A percentile compares a stretch with the other conserved stretches of the same genome.
These are phyloP conservation scores for Chlorella sorokiniana DNA, from an alignment of 139 green algal species.

Conservation along the genomic window DNA sequence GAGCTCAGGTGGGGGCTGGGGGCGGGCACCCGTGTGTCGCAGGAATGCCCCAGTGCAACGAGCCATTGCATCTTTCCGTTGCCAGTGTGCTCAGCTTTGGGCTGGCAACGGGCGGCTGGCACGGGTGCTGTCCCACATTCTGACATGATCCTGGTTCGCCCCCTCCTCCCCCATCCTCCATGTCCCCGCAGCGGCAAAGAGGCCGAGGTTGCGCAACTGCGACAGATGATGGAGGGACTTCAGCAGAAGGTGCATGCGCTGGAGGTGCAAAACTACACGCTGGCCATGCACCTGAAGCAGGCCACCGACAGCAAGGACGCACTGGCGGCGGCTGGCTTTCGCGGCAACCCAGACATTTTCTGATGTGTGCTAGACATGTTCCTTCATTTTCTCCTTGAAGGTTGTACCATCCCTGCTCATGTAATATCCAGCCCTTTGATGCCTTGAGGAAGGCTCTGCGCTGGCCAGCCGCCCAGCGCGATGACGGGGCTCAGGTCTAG, in stretches of 20 bases:
- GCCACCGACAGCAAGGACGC: conserved; percentile 49
- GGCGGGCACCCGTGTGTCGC: neutral
- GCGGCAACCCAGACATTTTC: conserved; percentile 64
- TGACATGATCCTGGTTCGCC: neutral
- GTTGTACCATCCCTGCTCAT: no score
- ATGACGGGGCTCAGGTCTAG: no score
- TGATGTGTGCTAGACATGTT: no score
- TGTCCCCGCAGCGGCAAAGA: conserved; percentile 43
- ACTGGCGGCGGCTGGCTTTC: neutral
- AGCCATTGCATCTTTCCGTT: no score
- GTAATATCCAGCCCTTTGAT: no score
- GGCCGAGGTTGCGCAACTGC: conserved; percentile 56
- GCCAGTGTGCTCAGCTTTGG: no score
- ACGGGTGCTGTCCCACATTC: neutral
- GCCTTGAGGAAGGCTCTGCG: no score
- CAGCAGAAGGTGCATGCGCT: conserved; percentile 65
- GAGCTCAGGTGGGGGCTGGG: conserved; percentile 18
- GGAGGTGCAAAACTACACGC: conserved; percentile 82
- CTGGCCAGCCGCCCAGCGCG: no score
- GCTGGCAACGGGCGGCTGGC: no score
- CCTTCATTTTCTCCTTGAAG: no score
- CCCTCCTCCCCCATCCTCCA: neutral
- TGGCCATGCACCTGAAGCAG: conserved; percentile 76
- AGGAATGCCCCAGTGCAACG: no score
- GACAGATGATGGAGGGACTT: conserved; percentile 55